Base-by-base conservation (phyloP, 257 asterid species). In the Ophiorrhiza pumila region DNA sequence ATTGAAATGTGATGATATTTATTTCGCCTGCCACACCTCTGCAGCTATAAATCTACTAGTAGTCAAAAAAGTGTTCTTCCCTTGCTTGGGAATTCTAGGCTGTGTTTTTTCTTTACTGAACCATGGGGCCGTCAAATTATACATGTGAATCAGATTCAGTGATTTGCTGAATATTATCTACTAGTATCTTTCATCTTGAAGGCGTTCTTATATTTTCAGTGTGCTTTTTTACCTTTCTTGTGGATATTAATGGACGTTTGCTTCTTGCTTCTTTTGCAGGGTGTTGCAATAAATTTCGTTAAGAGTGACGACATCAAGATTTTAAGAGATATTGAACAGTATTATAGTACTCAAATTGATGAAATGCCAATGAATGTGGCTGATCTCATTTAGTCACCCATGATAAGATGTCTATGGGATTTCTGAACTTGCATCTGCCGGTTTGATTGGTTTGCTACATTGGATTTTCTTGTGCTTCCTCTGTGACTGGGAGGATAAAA, bases 311-410 rank as follows among this genome's bases (percentile, higher is more conserved):
- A 94, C 81, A 94, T 91, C 85, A 94, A 94, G 76, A 94, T 94
- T 73, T 81, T 91, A 58, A 84, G 98, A 80, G 98, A 91, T 66
- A 91, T 94, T 58, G 97, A 94, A 85, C 97, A 91, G 73, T 91
- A 94, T 80, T 94, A 90, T 83, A 94, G 96, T 76, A 94, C 98
- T 10, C 98, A 94, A 79, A 94, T 91, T 0, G 98, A 94, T 76
- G 97, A 94, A 85, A 94, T 91, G 97, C 98, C 98, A 17, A 94
- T 91, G 98, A 94, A 94, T 45, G 97, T 94, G 50, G 97, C 97
- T 31, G 98, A 94, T 85, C 77, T 94, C 55, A 88, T 94, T 46
- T 76, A 62, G 58, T 65, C 11, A 11, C 5, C 35, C n/a, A n/a
- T 2, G 42, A 46, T 17, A 35, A 50, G 27, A 18, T 46, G 18